Conservation (phyloP, 2,329 filamentous ascomycete genomes). For the Cryphonectria radicalis region DNA sequence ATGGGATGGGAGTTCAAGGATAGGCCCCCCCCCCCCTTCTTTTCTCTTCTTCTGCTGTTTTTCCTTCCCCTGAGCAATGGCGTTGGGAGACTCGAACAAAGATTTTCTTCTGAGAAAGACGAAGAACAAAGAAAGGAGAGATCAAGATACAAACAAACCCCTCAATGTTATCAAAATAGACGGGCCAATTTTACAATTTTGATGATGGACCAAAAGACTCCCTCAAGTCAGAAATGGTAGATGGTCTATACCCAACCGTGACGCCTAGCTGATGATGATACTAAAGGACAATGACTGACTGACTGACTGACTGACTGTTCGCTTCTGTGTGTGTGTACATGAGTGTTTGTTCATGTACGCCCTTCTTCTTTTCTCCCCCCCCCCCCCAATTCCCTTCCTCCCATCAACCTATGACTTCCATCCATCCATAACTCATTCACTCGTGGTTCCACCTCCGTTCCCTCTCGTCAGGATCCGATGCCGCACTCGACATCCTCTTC, state of each 20-base stretch:
- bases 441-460: constrained; percentile 27
- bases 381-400: too few relatives aligned
- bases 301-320: neutral
- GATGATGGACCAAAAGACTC: neutral
- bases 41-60: neutral
- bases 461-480: constrained; percentile 29
- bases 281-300: neutral
- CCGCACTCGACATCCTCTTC: constrained; percentile 30
- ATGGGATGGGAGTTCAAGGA: constrained; percentile 15
- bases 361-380: neutral
- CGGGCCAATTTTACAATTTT: neutral
- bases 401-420: neutral
- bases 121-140: neutral
- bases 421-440: constrained; percentile 8
- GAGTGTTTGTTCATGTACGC: neutral
- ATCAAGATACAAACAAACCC: neutral
- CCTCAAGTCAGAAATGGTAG: neutral
- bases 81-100: neutral
- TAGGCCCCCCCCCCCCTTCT: neutral
- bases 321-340: neutral
- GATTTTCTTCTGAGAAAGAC: too few relatives aligned
- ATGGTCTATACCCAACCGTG: constrained; percentile 21
- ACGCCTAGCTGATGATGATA: constrained; percentile 29
- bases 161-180: neutral
- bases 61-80: neutral